Conservation (phyloP, 345 rosid species). For the Linum lewisii region DNA sequence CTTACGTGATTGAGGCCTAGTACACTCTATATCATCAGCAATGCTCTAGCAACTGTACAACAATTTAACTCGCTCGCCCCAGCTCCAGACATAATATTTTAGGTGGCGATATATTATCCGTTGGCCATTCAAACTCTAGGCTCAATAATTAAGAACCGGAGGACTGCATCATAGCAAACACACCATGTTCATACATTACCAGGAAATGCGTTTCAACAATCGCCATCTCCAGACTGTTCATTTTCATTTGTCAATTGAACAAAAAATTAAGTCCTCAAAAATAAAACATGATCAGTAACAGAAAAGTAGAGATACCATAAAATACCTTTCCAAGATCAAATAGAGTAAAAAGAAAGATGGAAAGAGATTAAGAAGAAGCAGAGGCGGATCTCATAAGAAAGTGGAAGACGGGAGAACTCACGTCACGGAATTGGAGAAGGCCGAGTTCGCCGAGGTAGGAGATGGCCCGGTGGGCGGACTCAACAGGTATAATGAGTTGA, state of each 20-base stretch:
- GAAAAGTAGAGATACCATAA: background rate
- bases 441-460: slow-evolving; percentile 82
- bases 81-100: background rate
- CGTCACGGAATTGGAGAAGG: slow-evolving; percentile 69
- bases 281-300: background rate
- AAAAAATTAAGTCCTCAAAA: no score
- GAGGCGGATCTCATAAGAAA: slow-evolving; percentile 33
- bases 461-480: slow-evolving; percentile 78
- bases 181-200: background rate
- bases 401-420: slow-evolving; percentile 26
- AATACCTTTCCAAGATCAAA: background rate
- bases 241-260: background rate
- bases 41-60: background rate
- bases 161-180: background rate
- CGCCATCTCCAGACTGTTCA: background rate
- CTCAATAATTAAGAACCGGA: background rate
- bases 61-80: background rate
- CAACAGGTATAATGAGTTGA: slow-evolving; percentile 90
- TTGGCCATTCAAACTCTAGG: background rate
- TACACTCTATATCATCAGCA: background rate
- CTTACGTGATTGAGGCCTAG: background rate
- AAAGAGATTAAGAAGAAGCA: background rate
- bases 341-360: background rate
- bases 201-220: background rate
- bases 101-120: background rate